Base-by-base conservation (phyloP, 768 basidiomycete genomes). In the Amanita phalloides region DNA sequence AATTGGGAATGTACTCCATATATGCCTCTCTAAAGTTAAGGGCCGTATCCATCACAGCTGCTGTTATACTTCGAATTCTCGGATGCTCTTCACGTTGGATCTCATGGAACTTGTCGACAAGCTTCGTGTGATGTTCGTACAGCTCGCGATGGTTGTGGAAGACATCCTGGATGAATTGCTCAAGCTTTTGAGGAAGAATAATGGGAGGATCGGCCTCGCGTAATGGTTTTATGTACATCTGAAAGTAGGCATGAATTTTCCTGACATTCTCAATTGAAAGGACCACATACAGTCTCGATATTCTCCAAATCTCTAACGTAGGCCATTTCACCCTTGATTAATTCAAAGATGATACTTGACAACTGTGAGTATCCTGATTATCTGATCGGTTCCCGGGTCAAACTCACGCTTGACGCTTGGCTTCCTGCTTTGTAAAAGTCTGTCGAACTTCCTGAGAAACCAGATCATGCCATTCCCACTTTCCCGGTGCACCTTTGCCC, bases 241-340 rank as follows among this genome's bases (percentile, higher is more conserved):
- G 39, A 17, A 14, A 36, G 7, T 10, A 43, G 17, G 10, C 32
- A 49, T 28, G 42, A 11, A 32, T 14, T 21, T 41, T 2, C 11
- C n/a, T 35, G n/a, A 48, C 11, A 2, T 7, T 49, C 5, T 14
- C 9, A 20, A 8, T 23, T 51, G 10, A 3, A 10, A 14, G 33
- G 54, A 14, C 6, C n/a, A 66, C 80, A 26, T 57, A 93, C 91
- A 47, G 70, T 73, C 53, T 90, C 86, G 47, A 96, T 86, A 49
- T 84, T 90, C 64, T 93, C 88, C 46, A 97, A 68, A 70, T 96
- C 94, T 55, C 82, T 87, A n/a, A 95, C 93, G 64, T 95, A 96
- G 23, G 82, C 79, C 92, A 97, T 97, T 68, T 97, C 93, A 54
- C 87, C 87, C 63, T 95, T 89, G 66, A 97, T 95, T 53, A 96